phyloP scores from a whole-genome alignment of 768 basidiomycete species.

The Lentinula sp. region DNA sequence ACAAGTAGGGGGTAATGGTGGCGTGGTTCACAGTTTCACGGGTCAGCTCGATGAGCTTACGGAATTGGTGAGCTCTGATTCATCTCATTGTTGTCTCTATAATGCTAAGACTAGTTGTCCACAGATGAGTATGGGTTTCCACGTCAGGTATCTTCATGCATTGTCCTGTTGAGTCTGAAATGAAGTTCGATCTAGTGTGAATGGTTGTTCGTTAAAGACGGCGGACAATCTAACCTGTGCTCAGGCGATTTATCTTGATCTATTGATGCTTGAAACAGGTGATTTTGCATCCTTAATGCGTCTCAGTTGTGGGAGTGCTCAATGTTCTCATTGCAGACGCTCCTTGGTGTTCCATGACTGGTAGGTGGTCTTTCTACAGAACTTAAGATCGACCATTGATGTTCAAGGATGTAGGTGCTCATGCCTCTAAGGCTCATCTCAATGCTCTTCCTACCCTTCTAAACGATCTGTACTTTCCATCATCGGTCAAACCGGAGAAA shows the following conservation, averaged over 20 bases:
- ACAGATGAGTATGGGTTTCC: conserved; percentile 70
- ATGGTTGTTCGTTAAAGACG: conserved; percentile 77
- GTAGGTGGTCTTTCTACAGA: conserved; percentile 9
- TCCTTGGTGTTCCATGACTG: conserved; percentile 69
- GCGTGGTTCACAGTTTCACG: conserved; percentile 83
- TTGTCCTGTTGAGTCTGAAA: neutral
- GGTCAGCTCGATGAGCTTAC: conserved; percentile 55
- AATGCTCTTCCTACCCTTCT: conserved; percentile 40
- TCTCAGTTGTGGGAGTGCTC: neutral
- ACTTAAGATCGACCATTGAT: neutral
- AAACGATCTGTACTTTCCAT: conserved; percentile 45
- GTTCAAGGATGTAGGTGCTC: conserved; percentile 23
- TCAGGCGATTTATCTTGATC: conserved; percentile 50
- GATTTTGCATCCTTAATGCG: conserved; percentile 1
- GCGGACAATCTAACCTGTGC: conserved; percentile 53
- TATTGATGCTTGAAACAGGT: conserved; percentile 75
- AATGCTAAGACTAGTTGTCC: neutral
- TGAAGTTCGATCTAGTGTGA: conserved; percentile 36
- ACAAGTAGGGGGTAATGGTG: conserved; percentile 53
- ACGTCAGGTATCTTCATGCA: conserved; percentile 39
- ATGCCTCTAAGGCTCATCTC: conserved; percentile 51
- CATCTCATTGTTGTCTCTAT: neutral
- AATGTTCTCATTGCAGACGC: conserved; percentile 38
- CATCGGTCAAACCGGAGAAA: conserved; percentile 46
- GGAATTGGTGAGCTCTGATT: conserved; percentile 52